Evolutionary conservation across 2,329 filamentous ascomycete genomes (phyloP), one percentile per base, ranked within the genome.

Genomic region (Neonectria magnoliae): DNA sequence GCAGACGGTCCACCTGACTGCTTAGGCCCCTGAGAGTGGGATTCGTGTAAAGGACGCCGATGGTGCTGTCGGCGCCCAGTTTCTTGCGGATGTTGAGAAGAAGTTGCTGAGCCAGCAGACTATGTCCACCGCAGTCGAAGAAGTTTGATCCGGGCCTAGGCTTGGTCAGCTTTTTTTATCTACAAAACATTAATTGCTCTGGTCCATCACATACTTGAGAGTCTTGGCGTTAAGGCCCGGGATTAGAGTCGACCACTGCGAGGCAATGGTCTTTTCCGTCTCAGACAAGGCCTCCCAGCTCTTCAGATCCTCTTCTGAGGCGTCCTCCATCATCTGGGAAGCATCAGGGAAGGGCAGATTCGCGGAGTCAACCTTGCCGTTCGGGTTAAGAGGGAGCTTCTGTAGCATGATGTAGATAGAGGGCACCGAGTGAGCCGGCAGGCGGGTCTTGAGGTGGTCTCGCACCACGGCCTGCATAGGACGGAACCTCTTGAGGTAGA

Each of bases 331-430:
- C 36, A 91, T 83, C 71, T 92, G 86, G 14, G 88, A 87, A 27
- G 88, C 88, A 77, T 95, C 93, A 0, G 93, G 92, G 85, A 93
- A 95, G 1, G 93, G 93, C 57, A 96, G 81, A 2, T 88, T 89
- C 18, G 92, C 90, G 76, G 88, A 90, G 79, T 96, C 93, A 53
- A 94, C 88, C 80, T 95, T 95, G 70, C 92, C 91, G 70, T 93
- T 93, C n/a, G 91, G 91, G 75, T 92, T 42, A 89, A 94, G 85
- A 20, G 78, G 78, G 94, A 95, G 14, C 84, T 82, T 78, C 20
- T 74, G 41, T 16, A 80, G 67, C 10, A 76, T 60, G 51, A 81
- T 79, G 52, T 73, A 79, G 41, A 68, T 70, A 13, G 73, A 74
- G 4, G 79, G 80, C 4, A 81, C 76, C 1, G 77, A 73, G 55